Evolutionary conservation across 345 rosid species (phyloP).

Genomic region (Eucalyptus coolabah): DNA sequence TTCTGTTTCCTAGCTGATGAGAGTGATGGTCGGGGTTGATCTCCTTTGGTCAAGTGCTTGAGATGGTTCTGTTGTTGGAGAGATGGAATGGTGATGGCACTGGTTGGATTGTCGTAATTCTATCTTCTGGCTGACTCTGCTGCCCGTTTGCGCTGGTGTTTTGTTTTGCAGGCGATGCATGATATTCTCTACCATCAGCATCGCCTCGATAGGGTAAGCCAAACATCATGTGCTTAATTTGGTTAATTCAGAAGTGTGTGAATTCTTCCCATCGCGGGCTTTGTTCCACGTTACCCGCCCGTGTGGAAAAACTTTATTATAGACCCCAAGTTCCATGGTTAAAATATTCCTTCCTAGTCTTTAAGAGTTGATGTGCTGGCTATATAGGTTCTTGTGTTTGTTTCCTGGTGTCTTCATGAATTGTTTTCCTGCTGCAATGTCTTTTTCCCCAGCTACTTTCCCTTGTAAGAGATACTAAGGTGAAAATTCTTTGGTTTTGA

Average conservation of each 20-base stretch:
- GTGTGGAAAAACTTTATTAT: background rate
- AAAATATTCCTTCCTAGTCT: background rate
- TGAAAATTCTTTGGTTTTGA: background rate
- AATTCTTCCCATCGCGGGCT: background rate
- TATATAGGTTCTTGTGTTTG: background rate
- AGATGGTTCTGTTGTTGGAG: background rate
- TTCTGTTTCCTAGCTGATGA: background rate
- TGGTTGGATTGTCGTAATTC: background rate
- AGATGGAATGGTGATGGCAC: background rate
- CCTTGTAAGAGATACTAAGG: background rate
- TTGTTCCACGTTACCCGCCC: background rate
- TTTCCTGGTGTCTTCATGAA: background rate
- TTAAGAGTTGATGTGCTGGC: background rate
- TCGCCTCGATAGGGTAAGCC: constrained; percentile 59
- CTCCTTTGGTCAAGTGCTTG: background rate
- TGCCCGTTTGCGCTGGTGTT: background rate
- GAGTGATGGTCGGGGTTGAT: background rate
- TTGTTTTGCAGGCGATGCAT: constrained; percentile 60
- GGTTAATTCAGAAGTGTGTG: background rate
- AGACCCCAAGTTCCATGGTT: background rate
- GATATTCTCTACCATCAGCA: constrained; percentile 75
- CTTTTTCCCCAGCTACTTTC: background rate
- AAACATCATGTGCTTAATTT: background rate
- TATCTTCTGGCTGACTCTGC: background rate
- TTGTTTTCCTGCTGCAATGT: background rate